Evolutionary conservation across 2,329 filamentous ascomycete species (phyloP).

Genomic region (Aspergillus glaucus): DNA sequence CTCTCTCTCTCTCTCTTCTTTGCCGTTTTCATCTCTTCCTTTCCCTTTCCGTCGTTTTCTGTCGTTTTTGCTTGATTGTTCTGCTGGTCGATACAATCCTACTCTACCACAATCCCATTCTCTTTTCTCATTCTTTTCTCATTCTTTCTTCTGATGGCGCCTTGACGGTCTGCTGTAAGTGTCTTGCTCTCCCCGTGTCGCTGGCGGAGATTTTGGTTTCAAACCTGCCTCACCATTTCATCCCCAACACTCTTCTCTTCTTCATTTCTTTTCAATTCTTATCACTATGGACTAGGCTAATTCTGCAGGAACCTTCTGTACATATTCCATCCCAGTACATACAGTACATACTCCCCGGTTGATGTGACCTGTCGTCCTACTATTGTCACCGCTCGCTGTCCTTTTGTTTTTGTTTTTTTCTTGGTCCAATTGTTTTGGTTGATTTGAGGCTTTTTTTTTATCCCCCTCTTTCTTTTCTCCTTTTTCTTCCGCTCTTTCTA

Average conservation of each 20-base stretch:
- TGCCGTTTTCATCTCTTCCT: background rate
- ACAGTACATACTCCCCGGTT: slow-evolving; percentile 12
- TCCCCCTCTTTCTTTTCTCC: slow-evolving; percentile 1
- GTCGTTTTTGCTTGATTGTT: slow-evolving; percentile 1
- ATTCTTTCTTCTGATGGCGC: slow-evolving; percentile 24
- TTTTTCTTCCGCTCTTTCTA: slow-evolving; percentile 4
- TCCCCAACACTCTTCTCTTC: slow-evolving; percentile 7
- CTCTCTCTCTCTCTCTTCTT: background rate
- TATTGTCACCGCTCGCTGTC: no score
- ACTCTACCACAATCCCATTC: background rate
- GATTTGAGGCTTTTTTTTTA: no score
- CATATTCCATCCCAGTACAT: slow-evolving; percentile 1
- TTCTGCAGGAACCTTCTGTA: background rate
- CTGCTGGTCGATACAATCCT: background rate
- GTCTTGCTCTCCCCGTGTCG: slow-evolving; percentile 3
- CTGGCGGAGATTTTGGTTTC: background rate
- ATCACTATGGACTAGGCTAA: slow-evolving; percentile 7
- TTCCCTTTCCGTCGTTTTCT: slow-evolving; percentile 1
- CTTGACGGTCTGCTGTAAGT: slow-evolving; percentile 25
- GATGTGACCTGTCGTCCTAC: slow-evolving; percentile 17
- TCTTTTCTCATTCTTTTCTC: background rate
- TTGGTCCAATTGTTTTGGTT: slow-evolving; percentile 4
- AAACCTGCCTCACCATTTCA: background rate
- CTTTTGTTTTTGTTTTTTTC: no score
- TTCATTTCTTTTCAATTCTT: slow-evolving; percentile 18